These are phyloP conservation scores for Saccharomyces hybrid DNA, from an alignment of 1,139 yeast genomes.

Conservation along the genomic window DNA sequence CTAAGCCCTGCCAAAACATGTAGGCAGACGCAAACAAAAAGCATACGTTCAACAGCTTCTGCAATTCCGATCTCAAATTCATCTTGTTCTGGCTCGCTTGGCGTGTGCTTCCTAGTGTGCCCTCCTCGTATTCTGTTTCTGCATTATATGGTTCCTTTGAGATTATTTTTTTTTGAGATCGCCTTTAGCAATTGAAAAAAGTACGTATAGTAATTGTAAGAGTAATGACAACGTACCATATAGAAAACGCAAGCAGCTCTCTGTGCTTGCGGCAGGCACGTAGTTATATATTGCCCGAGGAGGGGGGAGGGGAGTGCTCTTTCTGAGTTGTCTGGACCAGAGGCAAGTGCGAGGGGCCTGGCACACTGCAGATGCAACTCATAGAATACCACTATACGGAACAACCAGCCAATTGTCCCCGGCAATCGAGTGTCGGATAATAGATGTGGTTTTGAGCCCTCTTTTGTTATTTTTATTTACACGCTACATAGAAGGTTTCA, in stretches of 20 bases:
- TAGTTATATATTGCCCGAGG: not conserved
- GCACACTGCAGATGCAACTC: not conserved
- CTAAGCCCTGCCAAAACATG: slow-evolving; percentile 83
- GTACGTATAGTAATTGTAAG: not conserved
- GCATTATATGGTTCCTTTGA: not conserved
- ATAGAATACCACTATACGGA: not conserved
- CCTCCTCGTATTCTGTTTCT: not conserved
- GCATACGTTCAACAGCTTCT: slow-evolving; percentile 60
- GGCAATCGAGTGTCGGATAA: not conserved
- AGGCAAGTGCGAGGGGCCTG: not conserved
- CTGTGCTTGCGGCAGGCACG: not conserved
- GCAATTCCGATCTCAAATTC: slow-evolving; percentile 37
- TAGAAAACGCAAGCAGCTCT: not conserved
- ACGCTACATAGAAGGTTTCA: not conserved
- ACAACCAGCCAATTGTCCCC: not conserved
- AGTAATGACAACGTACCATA: not conserved
- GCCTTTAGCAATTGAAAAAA: not conserved
- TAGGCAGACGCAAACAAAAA: slow-evolving; percentile 83
- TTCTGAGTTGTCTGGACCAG: not conserved
- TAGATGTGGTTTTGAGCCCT: not conserved
- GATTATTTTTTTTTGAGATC: not conserved
- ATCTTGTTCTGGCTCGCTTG: slow-evolving; percentile 11
- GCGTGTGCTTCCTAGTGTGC: not conserved
- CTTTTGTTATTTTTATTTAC: not conserved
- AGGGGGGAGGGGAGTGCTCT: no score